Evolutionary conservation across 2,329 filamentous ascomycete species (phyloP), one percentile per base, ranked within the genome.

Genomic region (Ophiosphaerella narmari): DNA sequence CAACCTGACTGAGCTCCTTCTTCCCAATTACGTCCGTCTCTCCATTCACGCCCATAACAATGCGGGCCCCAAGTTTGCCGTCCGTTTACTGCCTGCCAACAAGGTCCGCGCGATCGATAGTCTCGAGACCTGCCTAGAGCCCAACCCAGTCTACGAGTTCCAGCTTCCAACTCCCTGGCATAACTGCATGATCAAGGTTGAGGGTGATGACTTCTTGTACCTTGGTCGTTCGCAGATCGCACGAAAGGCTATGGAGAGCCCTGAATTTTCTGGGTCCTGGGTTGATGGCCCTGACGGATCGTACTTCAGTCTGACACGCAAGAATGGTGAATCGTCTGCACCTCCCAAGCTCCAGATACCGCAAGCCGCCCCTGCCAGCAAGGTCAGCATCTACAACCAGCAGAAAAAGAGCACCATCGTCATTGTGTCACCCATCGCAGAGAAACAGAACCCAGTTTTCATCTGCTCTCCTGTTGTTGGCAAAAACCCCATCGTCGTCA

Each of bases 31-130:
- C 46, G 66, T 80, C 36, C 75, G 77, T n/a, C 67, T 80, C 0
- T 79, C 76, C 0, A 80, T 80, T 40, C 78, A 80, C 48, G 76
- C 77, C 48, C 77, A 77, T 49, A 65, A 69, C 43, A 77, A 76
- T 46, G 58, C 66, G 5, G 74, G 75, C 1, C 75, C 75, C 2
- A 77, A 77, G 32, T 77, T 77, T 41, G 75, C 71, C n/a, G 70
- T 77, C 31, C 66, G 71, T 14, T 65, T 77, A 3, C 65, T 77
- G 21, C 71, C 72, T 14, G 63, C 63, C 14, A 56, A 58, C 33
- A 61, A 56, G 39, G 62, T 73, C 14, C 62, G 66, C 13, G 57
- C 71, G 1, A 70, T 74, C 24, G 64, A 71, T 32, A 62, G 59
- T 9, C 62, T 75, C 2, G 66, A 69, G n/a, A 56, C 60, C 18